Evolutionary conservation across 169 alveolate genomes (phyloP), one percentile per base, ranked within the genome.

Genomic region (Amoebophrya sp.): DNA sequence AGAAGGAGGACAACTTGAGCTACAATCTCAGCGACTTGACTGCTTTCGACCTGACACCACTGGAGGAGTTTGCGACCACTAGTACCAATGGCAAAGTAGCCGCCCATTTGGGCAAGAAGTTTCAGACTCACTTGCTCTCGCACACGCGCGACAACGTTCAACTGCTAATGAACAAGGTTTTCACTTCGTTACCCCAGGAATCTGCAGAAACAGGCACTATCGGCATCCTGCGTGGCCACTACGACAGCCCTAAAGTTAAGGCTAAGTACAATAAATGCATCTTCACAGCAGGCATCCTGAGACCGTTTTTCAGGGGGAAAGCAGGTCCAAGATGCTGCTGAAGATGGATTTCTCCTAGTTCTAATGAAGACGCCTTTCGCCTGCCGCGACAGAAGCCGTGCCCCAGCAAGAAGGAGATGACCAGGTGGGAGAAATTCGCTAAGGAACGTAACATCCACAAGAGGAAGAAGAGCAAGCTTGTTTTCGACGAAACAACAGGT

Each of bases 401-500:
- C 83, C 83, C 83, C 38, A 65, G n/a, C 18, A 1, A 65, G 83
- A 65, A 65, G 33, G 83, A 65, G n/a, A 65, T 6, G 26, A 65
- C 83, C 83, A 65, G 83, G n/a, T 65, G 83, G 83, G 83, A 65
- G 83, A 65, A 65, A 65, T 65, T 65, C 83, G 83, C 83, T 10
- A 18, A 65, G 83, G 83, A 1, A 0, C 83, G 83, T 6, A 36
- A 36, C n/a, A 65, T 65, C 33, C 38, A 65, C 38, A 65, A 65
- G 83, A 65, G n/a, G 83, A 65, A 65, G 83, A 29, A 36, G 33
- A 6, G 36, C 83, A 65, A 65, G 26, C 18, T 65, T 29, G 83
- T 65, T 1, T 65, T 29, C 38, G 83, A 65, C 83, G 83, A 65
- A 26, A 65, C 83, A 36, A 36, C n/a, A 29, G 83, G 83, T 36